These are phyloP conservation scores for Dothideomycetes sp. DNA, from an alignment of 2,329 filamentous ascomycete species.

Conservation along the genomic window DNA sequence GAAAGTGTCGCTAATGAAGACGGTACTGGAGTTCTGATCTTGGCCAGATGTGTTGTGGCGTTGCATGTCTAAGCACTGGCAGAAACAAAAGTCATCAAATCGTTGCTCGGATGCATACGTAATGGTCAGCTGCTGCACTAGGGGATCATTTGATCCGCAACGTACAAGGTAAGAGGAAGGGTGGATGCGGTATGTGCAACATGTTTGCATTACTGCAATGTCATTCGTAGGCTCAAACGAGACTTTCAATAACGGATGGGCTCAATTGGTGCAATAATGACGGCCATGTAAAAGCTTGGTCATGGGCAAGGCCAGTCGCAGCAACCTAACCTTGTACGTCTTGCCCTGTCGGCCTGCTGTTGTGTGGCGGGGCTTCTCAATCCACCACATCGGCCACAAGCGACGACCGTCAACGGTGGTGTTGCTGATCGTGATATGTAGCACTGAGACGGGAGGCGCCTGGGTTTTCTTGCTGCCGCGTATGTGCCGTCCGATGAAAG, in stretches of 20 bases:
- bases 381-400: not conserved
- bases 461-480: conserved; percentile 1
- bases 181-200: not conserved
- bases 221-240: not conserved
- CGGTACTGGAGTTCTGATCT: no score
- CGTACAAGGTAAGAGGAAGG: not conserved
- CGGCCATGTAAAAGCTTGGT: not conserved
- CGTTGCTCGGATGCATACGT: not conserved
- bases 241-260: no score
- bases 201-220: not conserved
- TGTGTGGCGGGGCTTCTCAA: not conserved
- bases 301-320: not conserved
- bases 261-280: not conserved
- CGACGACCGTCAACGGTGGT: not conserved
- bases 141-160: not conserved
- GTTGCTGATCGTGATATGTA: conserved; percentile 7
- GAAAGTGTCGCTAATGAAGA: no score
- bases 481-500: not conserved
- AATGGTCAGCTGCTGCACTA: not conserved
- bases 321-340: not conserved
- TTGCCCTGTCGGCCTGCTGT: not conserved
- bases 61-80: not conserved
- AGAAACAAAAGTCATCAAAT: not conserved
- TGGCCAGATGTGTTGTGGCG: not conserved
- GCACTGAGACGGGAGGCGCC: conserved; percentile 2